Evolutionary conservation across 176 grass and related monocot genomes (phyloP), one percentile per base, ranked within the genome.

Genomic region (Saccharum officinarum): DNA sequence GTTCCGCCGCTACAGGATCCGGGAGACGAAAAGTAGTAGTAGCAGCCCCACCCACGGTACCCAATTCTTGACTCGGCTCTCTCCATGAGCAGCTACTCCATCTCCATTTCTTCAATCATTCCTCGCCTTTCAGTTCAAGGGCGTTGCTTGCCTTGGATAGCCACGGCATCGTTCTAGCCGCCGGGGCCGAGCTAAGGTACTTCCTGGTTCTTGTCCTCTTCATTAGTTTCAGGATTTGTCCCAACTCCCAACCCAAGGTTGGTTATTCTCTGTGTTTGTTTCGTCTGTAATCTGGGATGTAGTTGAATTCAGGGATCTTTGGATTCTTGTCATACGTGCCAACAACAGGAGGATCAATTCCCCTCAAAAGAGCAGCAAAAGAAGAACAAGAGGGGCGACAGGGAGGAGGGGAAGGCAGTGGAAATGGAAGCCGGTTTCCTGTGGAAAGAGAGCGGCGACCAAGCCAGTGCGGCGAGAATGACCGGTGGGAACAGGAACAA

Each of bases 401-500:
- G 46, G 7, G 26, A 76, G 41, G 64, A 39, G 16, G 73, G 28
- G 3, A 23, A 37, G 26, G 20, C 8, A 12, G 45, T 8, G 36
- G 45, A 75, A 40, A 86, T 82, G 72, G 83, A 86, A 61, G 64
- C 88, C 2, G 4, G 42, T 6, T 64, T 86, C 67, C 46, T 76
- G 28, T 54, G 62, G 69, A 66, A 74, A 38, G 67, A 82, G 22
- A 71, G 26, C 22, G 70, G 78, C 64, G 38, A n/a, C 54, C 65
- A 41, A 17, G 22, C 59, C 74, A n/a, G 44, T 26, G 67, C 25
- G 15, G 42, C 69, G 44, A 80, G 71, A 62, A 84, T 80, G 81
- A 16, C 85, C 1, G 13, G 67, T 12, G 90, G 38, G 50, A 16
- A 75, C 59, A 82, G 64, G 15, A 87, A 86, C 69, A 92, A 66